Conservation (phyloP, 1,284 basidiomycete species). For the Cryptococcus hybrid region DNA sequence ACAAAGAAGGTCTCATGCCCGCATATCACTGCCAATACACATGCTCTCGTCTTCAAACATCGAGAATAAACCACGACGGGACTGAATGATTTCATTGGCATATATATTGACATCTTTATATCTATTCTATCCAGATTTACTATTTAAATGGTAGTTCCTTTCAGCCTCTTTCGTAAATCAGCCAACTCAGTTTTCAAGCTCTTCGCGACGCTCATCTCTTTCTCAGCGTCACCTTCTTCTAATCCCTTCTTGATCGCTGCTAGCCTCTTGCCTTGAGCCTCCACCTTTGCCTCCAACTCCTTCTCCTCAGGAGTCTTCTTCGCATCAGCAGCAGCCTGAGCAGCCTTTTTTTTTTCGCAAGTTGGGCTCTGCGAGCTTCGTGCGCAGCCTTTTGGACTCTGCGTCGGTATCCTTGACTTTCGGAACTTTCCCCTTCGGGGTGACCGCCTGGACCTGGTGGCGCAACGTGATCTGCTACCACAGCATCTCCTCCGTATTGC, state of each 20-base stretch:
- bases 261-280: conserved; percentile 70
- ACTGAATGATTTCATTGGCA: too few species aligned
- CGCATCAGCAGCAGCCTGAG: conserved; percentile 33
- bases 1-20: too few species aligned
- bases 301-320: conserved; percentile 51
- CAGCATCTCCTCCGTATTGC: conserved; percentile 70
- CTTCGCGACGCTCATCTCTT: conserved; percentile 57
- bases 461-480: conserved; percentile 28
- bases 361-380: conserved; percentile 20
- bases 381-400: conserved; percentile 38
- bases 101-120: too few species aligned
- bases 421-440: conserved; percentile 39
- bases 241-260: conserved; percentile 66
- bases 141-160: conserved; percentile 17
- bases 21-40: too few species aligned
- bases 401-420: conserved; percentile 28
- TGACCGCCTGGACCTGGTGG: conserved; percentile 37
- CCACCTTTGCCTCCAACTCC: conserved; percentile 59
- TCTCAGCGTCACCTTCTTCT: conserved; percentile 52
- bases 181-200: conserved; percentile 65
- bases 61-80: too few species aligned
- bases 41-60: too few species aligned
- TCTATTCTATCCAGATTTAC: too few species aligned
- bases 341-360: conserved; percentile 35
- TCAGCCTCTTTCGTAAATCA: conserved; percentile 49